Evolutionary conservation across 805 yeast species (phyloP), one percentile per base, ranked within the genome.

Genomic region (Monosporozyma aquatica): DNA sequence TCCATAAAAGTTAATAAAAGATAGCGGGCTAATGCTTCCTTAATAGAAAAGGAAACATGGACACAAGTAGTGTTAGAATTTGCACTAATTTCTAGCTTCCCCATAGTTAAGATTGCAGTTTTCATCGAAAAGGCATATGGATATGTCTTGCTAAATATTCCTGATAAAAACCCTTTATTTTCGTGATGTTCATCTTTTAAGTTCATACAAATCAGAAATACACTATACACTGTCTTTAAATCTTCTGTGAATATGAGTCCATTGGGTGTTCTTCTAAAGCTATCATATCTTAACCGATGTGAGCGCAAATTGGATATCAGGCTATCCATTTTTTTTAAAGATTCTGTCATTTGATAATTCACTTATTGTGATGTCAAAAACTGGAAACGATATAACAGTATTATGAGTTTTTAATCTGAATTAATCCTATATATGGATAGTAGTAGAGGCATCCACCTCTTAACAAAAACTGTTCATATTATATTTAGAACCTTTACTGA

Each of bases 221-320:
- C 61, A 1, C 85, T 70, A 55, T 63, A 86, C 0, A 83, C 72
- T 26, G 75, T 75, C 47, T 75, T 75, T 35, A 83, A 50, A 51
- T 83, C 87, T 35, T 71, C 69, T 3, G 74, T 64, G 51, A 68
- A 73, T 22, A 80, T 66, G 20, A 68, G 62, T 0, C 82, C 84
- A 22, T 59, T 62, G 0, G 80, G 74, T 0, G 82, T 72, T 45
- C 73, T 67, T 46, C 65, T 65, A 48, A 77, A 69, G 42, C 64
- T 66, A 37, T 67, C 67, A 1, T 71, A 65, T 4, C 68, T 63
- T 2, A 67, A 58, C 47, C 72, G 74, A 47, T 68, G 76, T 9
- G 39, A 41, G 27, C 35, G 28, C 22, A 41, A 22, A 20, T n/a
- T 20, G 14, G 24, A 28, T n/a, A 30, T 30, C 13, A 30, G 18